phyloP scores from a whole-genome alignment of 192 early-diverging fungal species.

The Gryganskiella cystojenkinii region DNA sequence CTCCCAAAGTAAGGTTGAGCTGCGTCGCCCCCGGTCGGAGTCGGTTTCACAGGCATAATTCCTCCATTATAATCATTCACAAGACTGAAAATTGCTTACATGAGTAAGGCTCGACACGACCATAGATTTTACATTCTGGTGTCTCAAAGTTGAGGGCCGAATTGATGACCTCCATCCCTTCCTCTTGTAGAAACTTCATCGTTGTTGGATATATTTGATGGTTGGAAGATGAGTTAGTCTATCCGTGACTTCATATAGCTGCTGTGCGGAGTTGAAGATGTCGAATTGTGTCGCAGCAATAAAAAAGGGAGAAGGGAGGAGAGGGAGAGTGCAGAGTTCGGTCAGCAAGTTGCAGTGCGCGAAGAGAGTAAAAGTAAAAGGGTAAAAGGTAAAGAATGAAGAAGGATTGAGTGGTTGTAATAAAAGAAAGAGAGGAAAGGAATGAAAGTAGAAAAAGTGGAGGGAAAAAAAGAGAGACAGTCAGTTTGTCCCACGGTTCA shows the following conservation, averaged over 20 bases:
- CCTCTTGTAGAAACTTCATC: constrained; percentile 92
- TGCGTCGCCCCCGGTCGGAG: no score
- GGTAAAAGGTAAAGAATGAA: not conserved
- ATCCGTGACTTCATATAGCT: not conserved
- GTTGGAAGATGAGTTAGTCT: not conserved
- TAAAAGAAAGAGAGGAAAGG: no score
- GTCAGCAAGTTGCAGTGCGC: not conserved
- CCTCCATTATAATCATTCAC: no score
- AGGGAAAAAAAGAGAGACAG: not conserved
- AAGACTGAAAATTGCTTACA: constrained; percentile 68
- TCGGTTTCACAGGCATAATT: no score
- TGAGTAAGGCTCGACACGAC: constrained; percentile 92
- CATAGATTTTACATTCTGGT: constrained; percentile 84
- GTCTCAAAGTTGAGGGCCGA: constrained; percentile 85
- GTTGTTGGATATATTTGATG: not conserved
- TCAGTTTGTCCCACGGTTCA: not conserved
- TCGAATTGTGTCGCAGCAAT: no score
- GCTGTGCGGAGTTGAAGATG: no score
- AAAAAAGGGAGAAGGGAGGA: no score
- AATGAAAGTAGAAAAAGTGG: not conserved
- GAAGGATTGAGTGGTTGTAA: not conserved
- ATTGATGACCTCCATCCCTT: constrained; percentile 86
- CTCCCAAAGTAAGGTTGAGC: no score
- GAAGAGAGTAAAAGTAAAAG: not conserved
- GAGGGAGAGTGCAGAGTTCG: no score